These are phyloP conservation scores for Trichoderma oligosporum DNA, from an alignment of 2,329 filamentous ascomycete species.

Conservation along the genomic window DNA sequence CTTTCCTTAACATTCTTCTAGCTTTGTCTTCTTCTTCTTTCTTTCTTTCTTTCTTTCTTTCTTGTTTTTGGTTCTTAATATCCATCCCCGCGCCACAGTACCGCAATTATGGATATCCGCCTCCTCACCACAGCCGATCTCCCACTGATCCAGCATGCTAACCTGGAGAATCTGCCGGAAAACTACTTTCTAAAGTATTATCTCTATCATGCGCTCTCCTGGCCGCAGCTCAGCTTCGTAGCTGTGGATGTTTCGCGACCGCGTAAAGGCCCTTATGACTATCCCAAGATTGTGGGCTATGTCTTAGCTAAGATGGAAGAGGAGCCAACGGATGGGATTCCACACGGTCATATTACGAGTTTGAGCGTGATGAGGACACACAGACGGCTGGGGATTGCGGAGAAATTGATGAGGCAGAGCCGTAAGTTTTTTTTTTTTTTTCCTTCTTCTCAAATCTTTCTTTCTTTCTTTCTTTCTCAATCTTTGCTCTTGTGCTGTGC, in stretches of 20 bases:
- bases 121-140: slow-evolving; percentile 79
- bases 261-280: slow-evolving; percentile 73
- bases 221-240: slow-evolving; percentile 95
- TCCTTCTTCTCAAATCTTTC: background rate
- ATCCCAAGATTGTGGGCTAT: slow-evolving; percentile 96
- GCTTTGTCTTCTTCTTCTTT: background rate
- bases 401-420: slow-evolving; percentile 95
- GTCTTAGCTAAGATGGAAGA: slow-evolving; percentile 99
- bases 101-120: slow-evolving; percentile 77
- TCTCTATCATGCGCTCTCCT: slow-evolving; percentile 96
- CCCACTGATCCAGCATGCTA: slow-evolving; percentile 92
- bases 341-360: slow-evolving; percentile 94
- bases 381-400: slow-evolving; percentile 81
- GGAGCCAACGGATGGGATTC: slow-evolving; percentile 84
- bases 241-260: slow-evolving; percentile 87
- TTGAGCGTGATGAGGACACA: slow-evolving; percentile 96
- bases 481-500: background rate
- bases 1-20: background rate
- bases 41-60: background rate
- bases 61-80: too few relatives aligned
- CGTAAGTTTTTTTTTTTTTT: slow-evolving; percentile 54
- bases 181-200: slow-evolving; percentile 99
- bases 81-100: background rate
- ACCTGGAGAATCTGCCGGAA: slow-evolving; percentile 97
- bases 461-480: too few relatives aligned